Percentiles rank a stretch among this genome's conserved stretches.
Evolutionary conservation across 208 protist species (phyloP).

Genomic region (Leishmania amazonensis): DNA sequence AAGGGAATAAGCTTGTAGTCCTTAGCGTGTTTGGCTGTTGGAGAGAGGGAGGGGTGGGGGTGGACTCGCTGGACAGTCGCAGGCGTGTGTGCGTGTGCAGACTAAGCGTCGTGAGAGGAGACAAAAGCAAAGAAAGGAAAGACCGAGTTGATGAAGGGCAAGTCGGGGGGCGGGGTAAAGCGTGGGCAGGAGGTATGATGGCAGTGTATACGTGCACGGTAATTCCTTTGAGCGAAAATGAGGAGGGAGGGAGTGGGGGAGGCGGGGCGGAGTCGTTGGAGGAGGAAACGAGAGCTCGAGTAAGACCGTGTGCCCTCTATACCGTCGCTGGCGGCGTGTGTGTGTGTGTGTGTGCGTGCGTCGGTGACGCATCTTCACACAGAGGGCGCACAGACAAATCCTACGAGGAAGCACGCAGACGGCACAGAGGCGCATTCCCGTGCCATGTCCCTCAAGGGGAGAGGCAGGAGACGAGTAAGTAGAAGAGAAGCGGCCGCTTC

Average conservation of each 20-base stretch:
- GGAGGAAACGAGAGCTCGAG: neutral
- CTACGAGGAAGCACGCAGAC: neutral
- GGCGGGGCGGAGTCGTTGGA: neutral
- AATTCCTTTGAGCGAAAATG: neutral
- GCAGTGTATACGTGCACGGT: neutral
- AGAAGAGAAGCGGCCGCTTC: neutral
- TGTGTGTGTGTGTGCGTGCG: neutral
- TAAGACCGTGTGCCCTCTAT: neutral
- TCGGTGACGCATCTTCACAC: neutral
- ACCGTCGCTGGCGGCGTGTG: neutral
- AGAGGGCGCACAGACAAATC: neutral
- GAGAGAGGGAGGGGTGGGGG: neutral
- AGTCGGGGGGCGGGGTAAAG: neutral
- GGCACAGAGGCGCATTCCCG: neutral
- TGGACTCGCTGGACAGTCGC: neutral
- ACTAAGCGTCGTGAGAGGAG: neutral
- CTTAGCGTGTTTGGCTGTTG: neutral
- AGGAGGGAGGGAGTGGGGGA: neutral
- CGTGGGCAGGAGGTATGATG: neutral
- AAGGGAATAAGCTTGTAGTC: neutral
- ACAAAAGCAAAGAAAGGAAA: neutral
- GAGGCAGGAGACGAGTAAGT: neutral
- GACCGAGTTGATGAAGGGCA: neutral
- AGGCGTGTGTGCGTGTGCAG: neutral
- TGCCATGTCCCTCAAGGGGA: neutral